Percentiles rank a stretch among this genome's conserved stretches.
Conservation (phyloP, 2,329 filamentous ascomycete genomes). For the Lasiodiplodia gonubiensis region DNA sequence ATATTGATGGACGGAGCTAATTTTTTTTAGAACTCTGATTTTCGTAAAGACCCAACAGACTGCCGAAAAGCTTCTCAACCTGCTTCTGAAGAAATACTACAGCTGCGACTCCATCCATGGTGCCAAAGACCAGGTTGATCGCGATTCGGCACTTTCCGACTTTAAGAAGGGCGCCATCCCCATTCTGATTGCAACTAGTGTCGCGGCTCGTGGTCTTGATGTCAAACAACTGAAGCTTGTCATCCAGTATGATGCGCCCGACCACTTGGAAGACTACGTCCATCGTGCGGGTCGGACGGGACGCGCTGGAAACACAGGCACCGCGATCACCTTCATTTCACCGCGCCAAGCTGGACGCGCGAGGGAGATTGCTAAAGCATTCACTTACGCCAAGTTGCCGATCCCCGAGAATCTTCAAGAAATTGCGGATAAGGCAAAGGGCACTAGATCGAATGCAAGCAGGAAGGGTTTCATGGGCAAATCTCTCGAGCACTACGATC, state of each 20-base stretch:
- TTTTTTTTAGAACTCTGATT: conserved; percentile 65
- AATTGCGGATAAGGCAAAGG: conserved; percentile 79
- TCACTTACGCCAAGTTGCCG: conserved; percentile 87
- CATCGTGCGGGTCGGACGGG: conserved; percentile 93
- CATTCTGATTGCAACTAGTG: conserved; percentile 91
- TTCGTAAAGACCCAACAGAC: conserved; percentile 94
- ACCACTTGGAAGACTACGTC: conserved; percentile 95
- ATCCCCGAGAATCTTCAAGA: conserved; percentile 73
- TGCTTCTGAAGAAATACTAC: conserved; percentile 82
- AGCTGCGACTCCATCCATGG: conserved; percentile 93
- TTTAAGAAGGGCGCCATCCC: conserved; percentile 92
- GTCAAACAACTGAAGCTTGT: conserved; percentile 96
- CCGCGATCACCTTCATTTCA: conserved; percentile 91
- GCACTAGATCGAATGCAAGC: conserved; percentile 83
- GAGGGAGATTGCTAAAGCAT: conserved; percentile 83
- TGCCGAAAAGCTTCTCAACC: conserved; percentile 77
- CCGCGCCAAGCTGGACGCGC: conserved; percentile 91
- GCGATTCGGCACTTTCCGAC: conserved; percentile 88
- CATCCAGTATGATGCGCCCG: conserved; percentile 92
- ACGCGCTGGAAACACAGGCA: conserved; percentile 91
- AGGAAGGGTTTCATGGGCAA: conserved; percentile 93
- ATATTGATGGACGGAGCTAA: background rate
- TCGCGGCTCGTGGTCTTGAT: conserved; percentile 92
- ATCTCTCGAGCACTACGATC: conserved; percentile 87
- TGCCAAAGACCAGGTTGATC: conserved; percentile 90